Evolutionary conservation across 2,329 filamentous ascomycete genomes (phyloP), one percentile per base, ranked within the genome.

Genomic region (Xylaria arbuscula): DNA sequence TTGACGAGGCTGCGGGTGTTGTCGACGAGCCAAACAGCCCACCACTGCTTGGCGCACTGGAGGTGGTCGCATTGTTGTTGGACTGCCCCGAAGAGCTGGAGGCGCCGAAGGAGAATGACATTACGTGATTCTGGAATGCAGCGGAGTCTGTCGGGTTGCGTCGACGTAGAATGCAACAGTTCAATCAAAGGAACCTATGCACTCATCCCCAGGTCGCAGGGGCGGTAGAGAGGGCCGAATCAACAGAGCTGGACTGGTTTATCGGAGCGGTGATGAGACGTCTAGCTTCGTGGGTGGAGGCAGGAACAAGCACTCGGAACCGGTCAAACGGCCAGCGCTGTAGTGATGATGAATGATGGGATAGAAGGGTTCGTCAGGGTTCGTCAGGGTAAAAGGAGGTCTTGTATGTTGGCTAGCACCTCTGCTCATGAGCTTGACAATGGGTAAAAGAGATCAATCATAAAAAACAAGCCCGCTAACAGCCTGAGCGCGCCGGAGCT

Each of bases 61-160:
- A 79, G 45, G 78, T 76, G n/a, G 79, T 70, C 80, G 81, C 65
- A 82, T 80, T 74, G 54, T 73, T 76, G 69, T 73, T 76, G 60
- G 75, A 62, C 70, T 75, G 74, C 62, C 70, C 76, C 36, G 72
- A 74, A 36, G 77, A 76, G 71, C 68, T 75, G 34, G 72, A 40
- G 53, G 74, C 61, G 51, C 79, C 78, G 68, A 82, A 82, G 66
- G 80, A 77, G 38, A 79, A 76, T 8, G 54, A 42, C 78, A 80
- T 80, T 62, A 63, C 73, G 70, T 53, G 50, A 45, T 61, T 42
- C 34, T 71, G 51, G 66, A 69, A 68, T 70, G 67, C 36, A 38
- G 54, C 51, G 54, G 56, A 58, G 15, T 45, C 15, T n/a, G 17
- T 19, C 13, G 15, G 40, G 40, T n/a, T n/a, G 61, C 48, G 63